Conservation (phyloP, 2,329 filamentous ascomycete genomes). For the Sclerotinia nivalis region DNA sequence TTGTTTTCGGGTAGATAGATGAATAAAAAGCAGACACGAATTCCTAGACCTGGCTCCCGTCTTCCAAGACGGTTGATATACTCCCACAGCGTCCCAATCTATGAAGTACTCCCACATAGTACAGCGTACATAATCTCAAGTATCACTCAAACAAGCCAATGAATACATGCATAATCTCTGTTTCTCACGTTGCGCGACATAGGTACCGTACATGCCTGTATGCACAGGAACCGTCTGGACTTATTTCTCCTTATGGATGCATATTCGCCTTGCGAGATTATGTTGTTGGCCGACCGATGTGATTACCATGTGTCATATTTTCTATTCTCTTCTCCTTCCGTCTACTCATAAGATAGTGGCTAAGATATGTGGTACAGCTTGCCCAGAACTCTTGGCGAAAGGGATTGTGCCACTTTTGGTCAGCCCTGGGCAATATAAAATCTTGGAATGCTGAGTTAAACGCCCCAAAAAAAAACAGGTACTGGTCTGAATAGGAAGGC, state of each 20-base stretch:
- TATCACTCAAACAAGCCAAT: not conserved
- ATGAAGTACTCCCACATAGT: not conserved
- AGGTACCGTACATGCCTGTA: not conserved
- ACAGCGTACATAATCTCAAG: not conserved
- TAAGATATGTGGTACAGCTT: not conserved
- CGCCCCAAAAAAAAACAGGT: not conserved
- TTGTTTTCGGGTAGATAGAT: not conserved
- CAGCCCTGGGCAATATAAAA: not conserved
- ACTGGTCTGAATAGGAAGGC: not conserved
- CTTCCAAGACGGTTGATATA: not conserved
- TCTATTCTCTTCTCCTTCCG: not conserved
- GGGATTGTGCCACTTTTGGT: not conserved
- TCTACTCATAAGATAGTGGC: not conserved
- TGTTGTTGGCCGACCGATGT: not conserved
- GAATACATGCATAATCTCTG: slow-evolving; percentile 5
- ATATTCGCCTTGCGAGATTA: not conserved
- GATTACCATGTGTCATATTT: not conserved
- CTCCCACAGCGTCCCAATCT: not conserved
- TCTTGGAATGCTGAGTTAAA: not conserved
- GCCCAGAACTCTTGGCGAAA: slow-evolving; percentile 11
- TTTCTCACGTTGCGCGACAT: not conserved
- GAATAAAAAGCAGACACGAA: not conserved
- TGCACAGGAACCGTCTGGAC: not conserved
- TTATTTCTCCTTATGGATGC: not conserved
- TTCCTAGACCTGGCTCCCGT: not conserved